These are phyloP conservation scores for Lachancea kluyveri DNA, from an alignment of 805 yeast species.

Conservation along the genomic window DNA sequence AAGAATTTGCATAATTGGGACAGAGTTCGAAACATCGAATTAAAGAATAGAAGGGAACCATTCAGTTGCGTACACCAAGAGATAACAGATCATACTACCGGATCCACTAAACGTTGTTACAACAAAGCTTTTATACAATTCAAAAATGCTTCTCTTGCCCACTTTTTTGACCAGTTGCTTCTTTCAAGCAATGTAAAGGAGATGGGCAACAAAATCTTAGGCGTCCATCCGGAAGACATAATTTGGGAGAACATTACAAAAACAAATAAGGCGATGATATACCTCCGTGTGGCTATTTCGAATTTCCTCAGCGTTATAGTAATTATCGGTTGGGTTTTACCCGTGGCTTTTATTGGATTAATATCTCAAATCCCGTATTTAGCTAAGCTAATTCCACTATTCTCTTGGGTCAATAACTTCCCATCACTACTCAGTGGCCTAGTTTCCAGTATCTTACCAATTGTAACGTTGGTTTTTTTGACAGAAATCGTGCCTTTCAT, in stretches of 20 bases:
- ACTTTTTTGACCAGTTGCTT: slow-evolving; percentile 56
- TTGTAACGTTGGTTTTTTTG: slow-evolving; percentile 54
- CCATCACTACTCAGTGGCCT: slow-evolving; percentile 50
- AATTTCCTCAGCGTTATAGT: slow-evolving; percentile 41
- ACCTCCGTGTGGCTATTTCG: slow-evolving; percentile 39
- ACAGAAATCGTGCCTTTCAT: slow-evolving; percentile 56
- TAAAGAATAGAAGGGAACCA: no score
- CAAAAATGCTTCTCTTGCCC: slow-evolving; percentile 48
- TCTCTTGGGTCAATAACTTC: slow-evolving; percentile 46
- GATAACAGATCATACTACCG: no score
- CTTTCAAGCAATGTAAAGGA: slow-evolving; percentile 38
- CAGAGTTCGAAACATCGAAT: no score
- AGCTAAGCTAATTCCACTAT: slow-evolving; percentile 52
- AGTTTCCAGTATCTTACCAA: slow-evolving; percentile 60
- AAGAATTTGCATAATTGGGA: no score
- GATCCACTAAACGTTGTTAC: no score
- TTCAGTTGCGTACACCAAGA: no score
- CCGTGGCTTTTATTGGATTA: slow-evolving; percentile 75
- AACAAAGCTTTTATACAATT: slow-evolving; percentile 55
- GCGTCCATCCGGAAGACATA: slow-evolving; percentile 60
- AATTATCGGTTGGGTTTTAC: slow-evolving; percentile 68
- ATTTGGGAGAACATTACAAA: slow-evolving; percentile 59
- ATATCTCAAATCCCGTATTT: slow-evolving; percentile 68
- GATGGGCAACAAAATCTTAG: slow-evolving; percentile 40
- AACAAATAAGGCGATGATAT: slow-evolving; percentile 32